phyloP scores from a whole-genome alignment of 768 basidiomycete species.

The Megacollybia marginata region DNA sequence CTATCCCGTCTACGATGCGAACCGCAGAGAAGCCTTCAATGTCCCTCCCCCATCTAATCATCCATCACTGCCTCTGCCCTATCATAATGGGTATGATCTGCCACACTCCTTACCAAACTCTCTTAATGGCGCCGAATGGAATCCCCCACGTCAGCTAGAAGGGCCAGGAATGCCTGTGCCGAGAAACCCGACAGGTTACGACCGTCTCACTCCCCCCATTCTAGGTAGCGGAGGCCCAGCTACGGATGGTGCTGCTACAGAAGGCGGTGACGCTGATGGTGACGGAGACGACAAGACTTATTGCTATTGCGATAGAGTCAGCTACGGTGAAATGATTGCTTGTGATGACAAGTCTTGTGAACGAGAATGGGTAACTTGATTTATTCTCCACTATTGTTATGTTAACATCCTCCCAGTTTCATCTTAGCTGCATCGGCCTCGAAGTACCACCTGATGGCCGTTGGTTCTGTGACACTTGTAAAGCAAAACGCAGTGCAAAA shows the following conservation, averaged over 20 bases:
- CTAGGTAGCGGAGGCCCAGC: slow-evolving; percentile 5
- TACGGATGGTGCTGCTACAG: slow-evolving; percentile 25
- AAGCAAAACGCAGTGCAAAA: slow-evolving; percentile 45
- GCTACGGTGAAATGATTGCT: slow-evolving; percentile 93
- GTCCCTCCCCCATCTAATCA: slow-evolving; percentile 46
- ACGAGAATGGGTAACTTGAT: slow-evolving; percentile 78
- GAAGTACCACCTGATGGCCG: slow-evolving; percentile 56
- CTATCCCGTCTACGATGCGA: slow-evolving; percentile 14
- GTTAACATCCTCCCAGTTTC: slow-evolving; percentile 47
- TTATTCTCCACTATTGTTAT: slow-evolving; percentile 5
- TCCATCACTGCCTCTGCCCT: slow-evolving; percentile 40
- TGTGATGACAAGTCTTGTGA: slow-evolving; percentile 80
- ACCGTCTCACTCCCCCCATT: background rate
- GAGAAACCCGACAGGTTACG: slow-evolving; percentile 23
- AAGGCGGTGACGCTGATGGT: slow-evolving; percentile 43
- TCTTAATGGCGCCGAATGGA: slow-evolving; percentile 37
- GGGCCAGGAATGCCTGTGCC: slow-evolving; percentile 76
- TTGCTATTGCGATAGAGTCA: slow-evolving; percentile 78
- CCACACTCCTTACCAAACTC: slow-evolving; percentile 25
- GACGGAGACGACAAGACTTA: slow-evolving; percentile 65
- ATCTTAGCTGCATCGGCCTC: slow-evolving; percentile 68
- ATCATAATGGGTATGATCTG: slow-evolving; percentile 30
- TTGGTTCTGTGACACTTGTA: slow-evolving; percentile 74
- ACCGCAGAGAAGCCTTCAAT: slow-evolving; percentile 35
- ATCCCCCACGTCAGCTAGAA: slow-evolving; percentile 49